phyloP scores from a whole-genome alignment of 2,329 filamentous ascomycete genomes.

The Xylariales sp. region DNA sequence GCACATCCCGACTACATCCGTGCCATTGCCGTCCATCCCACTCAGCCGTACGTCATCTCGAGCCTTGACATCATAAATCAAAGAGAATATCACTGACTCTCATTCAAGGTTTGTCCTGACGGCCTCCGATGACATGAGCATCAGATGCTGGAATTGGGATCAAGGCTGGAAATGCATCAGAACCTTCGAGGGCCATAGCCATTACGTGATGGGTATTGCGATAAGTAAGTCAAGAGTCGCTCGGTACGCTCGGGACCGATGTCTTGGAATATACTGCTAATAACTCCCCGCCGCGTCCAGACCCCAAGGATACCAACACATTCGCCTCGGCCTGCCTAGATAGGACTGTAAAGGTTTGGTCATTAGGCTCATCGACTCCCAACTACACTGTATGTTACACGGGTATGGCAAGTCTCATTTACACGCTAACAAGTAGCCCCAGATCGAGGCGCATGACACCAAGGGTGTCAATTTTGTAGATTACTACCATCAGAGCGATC shows the following conservation, averaged over 20 bases:
- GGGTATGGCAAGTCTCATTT: too few relatives aligned
- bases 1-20: conserved; percentile 98
- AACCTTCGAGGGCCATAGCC: conserved; percentile 91
- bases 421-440: too few relatives aligned
- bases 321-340: conserved; percentile 93
- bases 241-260: too few relatives aligned
- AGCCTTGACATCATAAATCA: too few relatives aligned
- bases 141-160: conserved; percentile 99
- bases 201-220: conserved; percentile 93
- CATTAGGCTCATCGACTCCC: conserved; percentile 82
- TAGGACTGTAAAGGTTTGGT: conserved; percentile 97
- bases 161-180: conserved; percentile 97
- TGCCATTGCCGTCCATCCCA: conserved; percentile 91
- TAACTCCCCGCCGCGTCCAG: too few relatives aligned
- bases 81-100: too few relatives aligned
- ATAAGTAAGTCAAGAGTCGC: too few relatives aligned
- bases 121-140: conserved; percentile 96
- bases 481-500: conserved; percentile 71
- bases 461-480: conserved; percentile 99
- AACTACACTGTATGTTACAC: too few relatives aligned
- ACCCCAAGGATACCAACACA: conserved; percentile 93
- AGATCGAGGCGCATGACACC: conserved; percentile 92
- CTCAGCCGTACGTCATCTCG: too few relatives aligned
- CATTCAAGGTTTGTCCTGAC: conserved; percentile 95
- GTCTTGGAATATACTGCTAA: too few relatives aligned